Evolutionary conservation across 805 yeast genomes (phyloP).

Genomic region (Candida jianshihensis): DNA sequence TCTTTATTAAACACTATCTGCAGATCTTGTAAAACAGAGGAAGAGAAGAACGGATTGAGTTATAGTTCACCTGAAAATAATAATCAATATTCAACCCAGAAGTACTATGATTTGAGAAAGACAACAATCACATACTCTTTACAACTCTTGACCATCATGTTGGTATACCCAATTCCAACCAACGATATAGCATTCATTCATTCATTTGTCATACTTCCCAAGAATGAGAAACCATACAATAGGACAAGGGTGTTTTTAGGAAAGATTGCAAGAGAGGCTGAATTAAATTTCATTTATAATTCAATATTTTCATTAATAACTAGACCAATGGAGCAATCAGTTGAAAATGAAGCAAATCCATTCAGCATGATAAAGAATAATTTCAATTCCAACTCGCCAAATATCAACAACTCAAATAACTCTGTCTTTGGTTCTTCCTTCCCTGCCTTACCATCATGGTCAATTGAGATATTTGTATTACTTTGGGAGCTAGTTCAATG

Average conservation of each 20-base stretch:
- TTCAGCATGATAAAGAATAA: conserved; percentile 22
- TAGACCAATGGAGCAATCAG: conserved; percentile 34
- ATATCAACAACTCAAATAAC: conserved; percentile 5
- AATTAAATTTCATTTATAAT: conserved; percentile 41
- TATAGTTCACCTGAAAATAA: conserved; percentile 21
- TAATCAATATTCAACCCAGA: conserved; percentile 19
- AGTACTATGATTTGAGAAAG: conserved; percentile 32
- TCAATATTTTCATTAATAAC: conserved; percentile 43
- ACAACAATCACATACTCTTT: conserved; percentile 46
- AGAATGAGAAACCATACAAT: conserved; percentile 34
- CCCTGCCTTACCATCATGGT: conserved; percentile 40
- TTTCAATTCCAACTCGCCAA: conserved; percentile 9
- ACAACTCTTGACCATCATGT: conserved; percentile 54
- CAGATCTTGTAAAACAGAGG: conserved; percentile 36
- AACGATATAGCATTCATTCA: conserved; percentile 30
- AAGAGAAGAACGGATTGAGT: conserved; percentile 39
- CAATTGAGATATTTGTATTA: conserved; percentile 52
- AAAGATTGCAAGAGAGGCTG: conserved; percentile 46
- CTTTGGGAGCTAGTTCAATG: conserved; percentile 76
- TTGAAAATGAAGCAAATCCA: conserved; percentile 32
- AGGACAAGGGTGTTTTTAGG: conserved; percentile 45
- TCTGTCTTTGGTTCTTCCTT: conserved; percentile 20
- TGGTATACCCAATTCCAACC: conserved; percentile 60
- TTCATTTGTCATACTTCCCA: conserved; percentile 24
- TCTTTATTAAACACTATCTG: conserved; percentile 63